A percentile compares a stretch with the other conserved stretches of the same genome.
Conservation (phyloP, 768 basidiomycete genomes). For the Auriscalpium microsporum region DNA sequence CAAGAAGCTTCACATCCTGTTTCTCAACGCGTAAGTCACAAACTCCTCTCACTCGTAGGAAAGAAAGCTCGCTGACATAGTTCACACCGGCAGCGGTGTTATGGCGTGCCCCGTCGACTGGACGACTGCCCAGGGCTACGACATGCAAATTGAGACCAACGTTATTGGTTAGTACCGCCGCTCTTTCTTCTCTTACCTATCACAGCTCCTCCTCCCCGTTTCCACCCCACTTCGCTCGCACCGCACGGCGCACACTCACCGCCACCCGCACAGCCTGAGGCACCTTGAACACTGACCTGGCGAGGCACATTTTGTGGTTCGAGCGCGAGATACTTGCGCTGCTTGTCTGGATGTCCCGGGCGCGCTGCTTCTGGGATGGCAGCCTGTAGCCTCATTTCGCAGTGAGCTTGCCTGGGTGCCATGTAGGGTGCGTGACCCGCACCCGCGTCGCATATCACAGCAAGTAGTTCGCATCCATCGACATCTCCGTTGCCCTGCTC, state of each 20-base stretch:
- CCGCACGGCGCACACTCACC: neutral
- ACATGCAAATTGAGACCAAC: constrained; percentile 47
- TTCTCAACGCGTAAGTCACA: constrained; percentile 35
- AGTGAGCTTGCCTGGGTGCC: too few relatives aligned
- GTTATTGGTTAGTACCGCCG: constrained; percentile 30
- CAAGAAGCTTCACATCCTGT: constrained; percentile 35
- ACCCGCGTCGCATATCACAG: too few relatives aligned
- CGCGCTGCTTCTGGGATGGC: too few relatives aligned
- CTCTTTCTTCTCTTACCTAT: neutral
- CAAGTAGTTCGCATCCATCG: too few relatives aligned
- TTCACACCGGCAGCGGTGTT: constrained; percentile 30
- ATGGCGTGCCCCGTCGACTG: constrained; percentile 32
- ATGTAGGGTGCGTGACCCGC: constrained; percentile 21
- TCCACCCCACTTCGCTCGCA: constrained; percentile 19
- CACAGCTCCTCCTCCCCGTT: constrained; percentile 52
- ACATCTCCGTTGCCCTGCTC: too few relatives aligned
- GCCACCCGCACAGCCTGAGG: neutral
- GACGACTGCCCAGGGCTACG: constrained; percentile 39
- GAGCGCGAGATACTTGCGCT: neutral
- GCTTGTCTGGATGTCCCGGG: too few relatives aligned
- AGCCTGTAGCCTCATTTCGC: too few relatives aligned
- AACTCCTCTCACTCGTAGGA: too few relatives aligned
- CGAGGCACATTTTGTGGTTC: neutral
- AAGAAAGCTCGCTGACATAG: neutral
- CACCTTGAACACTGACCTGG: neutral